phyloP scores from a whole-genome alignment of 352 stramenopile genomes.

The Peronospora farinosa region DNA sequence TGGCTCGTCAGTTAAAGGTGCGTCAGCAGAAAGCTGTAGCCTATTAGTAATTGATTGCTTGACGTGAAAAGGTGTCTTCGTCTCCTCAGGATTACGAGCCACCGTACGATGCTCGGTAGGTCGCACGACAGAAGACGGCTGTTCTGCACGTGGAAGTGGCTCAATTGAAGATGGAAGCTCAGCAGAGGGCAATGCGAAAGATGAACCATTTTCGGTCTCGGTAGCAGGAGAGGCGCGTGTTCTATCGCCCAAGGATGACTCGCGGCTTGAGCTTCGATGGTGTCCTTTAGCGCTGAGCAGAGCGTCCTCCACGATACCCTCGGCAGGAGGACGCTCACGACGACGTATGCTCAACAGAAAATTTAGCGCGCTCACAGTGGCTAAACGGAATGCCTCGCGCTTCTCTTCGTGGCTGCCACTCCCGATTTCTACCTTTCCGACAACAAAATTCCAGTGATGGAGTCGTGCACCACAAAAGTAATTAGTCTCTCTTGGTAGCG shows the following conservation, averaged over 20 bases:
- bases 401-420: constrained; percentile 58
- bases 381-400: constrained; percentile 41
- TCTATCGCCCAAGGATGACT: constrained; percentile 7
- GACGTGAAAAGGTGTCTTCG: not conserved
- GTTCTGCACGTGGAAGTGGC: not conserved
- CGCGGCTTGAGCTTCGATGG: constrained; percentile 13
- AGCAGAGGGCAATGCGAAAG: not conserved
- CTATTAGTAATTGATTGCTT: not conserved
- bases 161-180: constrained; percentile 1
- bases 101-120: not conserved
- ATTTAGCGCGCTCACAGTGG: constrained; percentile 31
- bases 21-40: not conserved
- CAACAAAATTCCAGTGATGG: constrained; percentile 58
- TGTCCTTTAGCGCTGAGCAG: constrained; percentile 3
- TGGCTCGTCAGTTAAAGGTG: constrained; percentile 1
- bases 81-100: not conserved
- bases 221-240: not conserved
- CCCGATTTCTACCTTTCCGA: constrained; percentile 63
- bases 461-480: constrained; percentile 44
- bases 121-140: not conserved
- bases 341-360: constrained; percentile 32
- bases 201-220: constrained; percentile 4
- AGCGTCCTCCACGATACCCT: constrained; percentile 2
- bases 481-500: constrained; percentile 35
- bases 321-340: constrained; percentile 7